These are phyloP conservation scores for Calonectria fujianensis DNA, from an alignment of 2,329 filamentous ascomycete species.

Conservation along the genomic window DNA sequence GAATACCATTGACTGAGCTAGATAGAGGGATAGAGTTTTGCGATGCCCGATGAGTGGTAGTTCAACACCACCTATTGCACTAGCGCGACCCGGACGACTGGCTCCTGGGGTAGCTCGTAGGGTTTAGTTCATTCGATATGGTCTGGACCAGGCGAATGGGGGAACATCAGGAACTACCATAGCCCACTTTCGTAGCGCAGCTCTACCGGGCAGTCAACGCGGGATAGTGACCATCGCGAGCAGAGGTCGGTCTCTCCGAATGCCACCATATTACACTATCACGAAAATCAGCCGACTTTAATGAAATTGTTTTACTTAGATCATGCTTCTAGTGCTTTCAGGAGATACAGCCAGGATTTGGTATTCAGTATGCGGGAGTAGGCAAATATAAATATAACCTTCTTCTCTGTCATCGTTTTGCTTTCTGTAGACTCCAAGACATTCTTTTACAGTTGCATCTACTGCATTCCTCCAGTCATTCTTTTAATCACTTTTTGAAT, in stretches of 20 bases:
- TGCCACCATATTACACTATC: not conserved
- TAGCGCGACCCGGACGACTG: not conserved
- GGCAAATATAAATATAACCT: not conserved
- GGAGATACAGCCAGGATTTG: not conserved
- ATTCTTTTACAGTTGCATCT: not conserved
- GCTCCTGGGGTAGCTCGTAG: not conserved
- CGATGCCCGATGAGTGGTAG: no score
- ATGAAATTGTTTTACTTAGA: not conserved
- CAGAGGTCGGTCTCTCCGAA: not conserved
- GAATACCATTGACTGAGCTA: not conserved
- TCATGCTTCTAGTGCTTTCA: not conserved
- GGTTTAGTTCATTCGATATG: no score
- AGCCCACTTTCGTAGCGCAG: not conserved
- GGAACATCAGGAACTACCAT: no score
- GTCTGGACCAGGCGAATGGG: no score
- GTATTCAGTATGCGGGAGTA: not conserved
- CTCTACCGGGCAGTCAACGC: no score
- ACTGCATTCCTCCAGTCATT: not conserved
- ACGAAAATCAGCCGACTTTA: not conserved
- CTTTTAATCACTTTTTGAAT: not conserved
- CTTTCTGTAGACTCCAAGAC: not conserved
- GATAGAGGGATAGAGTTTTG: no score
- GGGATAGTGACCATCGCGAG: not conserved
- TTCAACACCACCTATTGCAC: no score
- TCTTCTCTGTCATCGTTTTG: not conserved